Evolutionary conservation across 2,329 filamentous ascomycete genomes (phyloP), one percentile per base, ranked within the genome.

Genomic region (Emergomyces orientalis): DNA sequence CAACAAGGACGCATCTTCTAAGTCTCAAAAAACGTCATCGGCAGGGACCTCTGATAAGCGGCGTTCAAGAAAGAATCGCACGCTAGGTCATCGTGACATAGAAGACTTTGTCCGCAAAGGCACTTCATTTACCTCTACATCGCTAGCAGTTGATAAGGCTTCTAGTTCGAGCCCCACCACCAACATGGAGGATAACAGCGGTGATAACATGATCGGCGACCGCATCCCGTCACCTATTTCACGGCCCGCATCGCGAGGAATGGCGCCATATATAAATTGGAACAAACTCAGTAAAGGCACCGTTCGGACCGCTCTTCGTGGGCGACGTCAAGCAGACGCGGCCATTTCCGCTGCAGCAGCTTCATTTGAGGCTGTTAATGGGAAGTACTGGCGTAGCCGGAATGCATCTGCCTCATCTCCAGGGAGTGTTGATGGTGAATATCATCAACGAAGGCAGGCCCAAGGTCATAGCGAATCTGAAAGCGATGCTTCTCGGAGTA

Each of bases 261-360:
- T 69, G 14, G 67, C 70, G 30, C 71, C 72, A 11, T 70, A 71
- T 1, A 71, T 73, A n/a, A 77, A 73, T 62, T 80, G 78, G 79
- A 80, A 81, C 59, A 73, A 76, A 63, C 74, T 74, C 25, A 75
- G 73, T 30, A 77, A 76, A 57, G 71, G 71, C 52, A 72, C 73
- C 9, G 73, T 80, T 55, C 71, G 79, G 47, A 81, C 77, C 19
- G 75, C 75, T 0, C 74, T 80, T 60, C 71, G 74, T 34, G 70
- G 69, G 61, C 69, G 71, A 41, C 66, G 65, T 30, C n/a, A 64
- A n/a, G 65, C 62, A 22, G 64, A 65, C 27, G 68, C 63, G 4
- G 56, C 55, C 8, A 62, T 62, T 30, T 47, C 41, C 3, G 41
- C 27, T 14, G 37, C 60, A 4, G 14, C 61, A 17, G 58, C 17